Conservation (phyloP, 2,329 filamentous ascomycete genomes). For the Stemphylium beticola region DNA sequence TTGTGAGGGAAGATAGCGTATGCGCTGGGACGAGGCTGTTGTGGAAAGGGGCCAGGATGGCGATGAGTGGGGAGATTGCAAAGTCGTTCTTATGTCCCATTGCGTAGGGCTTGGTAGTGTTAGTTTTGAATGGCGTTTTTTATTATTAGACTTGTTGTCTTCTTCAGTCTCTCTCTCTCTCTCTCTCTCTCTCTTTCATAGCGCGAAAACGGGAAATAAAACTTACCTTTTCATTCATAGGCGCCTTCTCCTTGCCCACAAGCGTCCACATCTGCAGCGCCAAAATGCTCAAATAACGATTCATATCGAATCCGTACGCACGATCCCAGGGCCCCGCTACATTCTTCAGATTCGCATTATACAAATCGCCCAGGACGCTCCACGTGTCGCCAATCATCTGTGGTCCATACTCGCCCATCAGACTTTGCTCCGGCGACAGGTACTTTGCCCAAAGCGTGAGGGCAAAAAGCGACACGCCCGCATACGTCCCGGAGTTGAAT, state of each 20-base stretch:
- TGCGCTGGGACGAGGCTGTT: conserved; percentile 54
- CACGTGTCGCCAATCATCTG: conserved; percentile 62
- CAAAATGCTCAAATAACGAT: conserved; percentile 64
- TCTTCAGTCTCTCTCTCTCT: no score
- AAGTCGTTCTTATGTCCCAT: conserved; percentile 67
- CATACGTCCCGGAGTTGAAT: conserved; percentile 69
- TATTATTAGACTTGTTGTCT: not conserved
- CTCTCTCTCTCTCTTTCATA: no score
- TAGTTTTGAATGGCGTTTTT: not conserved
- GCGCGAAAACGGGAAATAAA: not conserved
- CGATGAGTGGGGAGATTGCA: conserved; percentile 63
- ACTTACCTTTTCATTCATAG: conserved; percentile 41
- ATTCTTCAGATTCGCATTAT: conserved; percentile 65
- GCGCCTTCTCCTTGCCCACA: conserved; percentile 55
- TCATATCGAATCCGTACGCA: conserved; percentile 69
- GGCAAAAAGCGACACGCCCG: conserved; percentile 66
- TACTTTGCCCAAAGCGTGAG: conserved; percentile 67
- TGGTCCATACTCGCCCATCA: conserved; percentile 60
- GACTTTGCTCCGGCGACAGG: conserved; percentile 55
- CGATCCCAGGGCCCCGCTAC: conserved; percentile 70
- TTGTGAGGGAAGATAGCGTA: conserved; percentile 49
- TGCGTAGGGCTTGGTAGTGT: conserved; percentile 51
- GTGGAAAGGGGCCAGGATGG: conserved; percentile 60
- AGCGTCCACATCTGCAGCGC: conserved; percentile 65
- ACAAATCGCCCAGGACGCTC: conserved; percentile 60